Conservation (phyloP, 257 asterid species). For the Solanum tarapatanum region DNA sequence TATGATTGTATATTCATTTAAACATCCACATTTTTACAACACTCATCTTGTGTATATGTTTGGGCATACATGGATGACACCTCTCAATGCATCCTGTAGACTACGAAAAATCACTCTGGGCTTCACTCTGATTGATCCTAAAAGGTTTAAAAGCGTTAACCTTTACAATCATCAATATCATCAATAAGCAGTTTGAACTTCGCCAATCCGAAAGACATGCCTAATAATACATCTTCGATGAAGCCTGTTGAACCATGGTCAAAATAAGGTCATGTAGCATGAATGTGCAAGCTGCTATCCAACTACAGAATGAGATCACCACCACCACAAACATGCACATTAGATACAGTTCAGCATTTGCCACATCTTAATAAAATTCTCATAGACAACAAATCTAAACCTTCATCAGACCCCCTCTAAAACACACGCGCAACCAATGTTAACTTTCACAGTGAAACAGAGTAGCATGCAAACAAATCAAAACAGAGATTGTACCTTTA, state of each 20-base stretch:
- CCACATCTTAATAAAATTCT: background rate
- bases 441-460: background rate
- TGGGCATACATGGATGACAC: background rate
- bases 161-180: background rate
- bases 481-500: constrained; percentile 38
- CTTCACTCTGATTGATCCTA: background rate
- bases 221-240: background rate
- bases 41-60: background rate
- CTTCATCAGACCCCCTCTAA: background rate
- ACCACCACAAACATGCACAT: background rate
- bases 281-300: background rate
- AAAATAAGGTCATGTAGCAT: background rate
- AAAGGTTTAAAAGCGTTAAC: background rate
- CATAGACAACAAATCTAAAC: background rate
- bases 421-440: background rate
- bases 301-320: background rate
- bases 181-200: background rate
- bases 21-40: background rate
- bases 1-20: background rate
- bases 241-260: background rate
- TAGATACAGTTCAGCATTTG: background rate
- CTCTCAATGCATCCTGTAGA: background rate
- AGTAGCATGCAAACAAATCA: background rate
- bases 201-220: background rate
- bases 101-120: background rate